These are phyloP conservation scores for Exophiala lecanii-corni DNA, from an alignment of 2,329 filamentous ascomycete genomes.

Conservation along the genomic window DNA sequence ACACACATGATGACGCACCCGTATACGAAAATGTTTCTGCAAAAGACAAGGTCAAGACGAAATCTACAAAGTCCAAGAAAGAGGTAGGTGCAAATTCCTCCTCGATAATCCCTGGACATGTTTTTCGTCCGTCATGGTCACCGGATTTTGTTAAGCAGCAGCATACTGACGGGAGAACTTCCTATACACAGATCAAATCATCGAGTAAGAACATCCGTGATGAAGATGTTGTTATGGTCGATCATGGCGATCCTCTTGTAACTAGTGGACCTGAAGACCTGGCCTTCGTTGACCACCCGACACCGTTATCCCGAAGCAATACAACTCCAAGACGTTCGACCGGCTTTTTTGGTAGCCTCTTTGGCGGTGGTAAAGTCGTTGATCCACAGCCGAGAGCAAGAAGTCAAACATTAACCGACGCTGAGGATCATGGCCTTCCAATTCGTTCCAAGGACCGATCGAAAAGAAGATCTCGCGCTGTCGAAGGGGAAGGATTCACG, in stretches of 20 bases:
- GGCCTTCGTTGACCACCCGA: slow-evolving; percentile 48
- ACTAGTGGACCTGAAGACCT: slow-evolving; percentile 48
- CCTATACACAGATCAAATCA: slow-evolving; percentile 28
- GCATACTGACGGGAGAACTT: slow-evolving; percentile 24
- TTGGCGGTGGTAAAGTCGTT: slow-evolving; percentile 53
- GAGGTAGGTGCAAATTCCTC: slow-evolving; percentile 31
- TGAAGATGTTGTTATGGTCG: slow-evolving; percentile 54
- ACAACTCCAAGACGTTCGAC: slow-evolving; percentile 58
- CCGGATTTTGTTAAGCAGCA: slow-evolving; percentile 18
- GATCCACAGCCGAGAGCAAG: slow-evolving; percentile 26
- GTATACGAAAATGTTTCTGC: slow-evolving; percentile 30
- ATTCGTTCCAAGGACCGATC: slow-evolving; percentile 33
- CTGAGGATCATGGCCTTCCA: slow-evolving; percentile 22
- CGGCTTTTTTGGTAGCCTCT: slow-evolving; percentile 57
- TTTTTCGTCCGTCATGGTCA: slow-evolving; percentile 21
- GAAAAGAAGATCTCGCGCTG: slow-evolving; percentile 41
- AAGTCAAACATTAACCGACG: slow-evolving; percentile 23
- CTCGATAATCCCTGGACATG: slow-evolving; percentile 8
- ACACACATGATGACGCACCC: slow-evolving; percentile 41
- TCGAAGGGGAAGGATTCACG: slow-evolving; percentile 44
- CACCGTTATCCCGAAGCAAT: slow-evolving; percentile 56
- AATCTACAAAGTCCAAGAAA: slow-evolving; percentile 34
- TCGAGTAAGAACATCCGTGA: slow-evolving; percentile 30
- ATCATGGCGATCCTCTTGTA: slow-evolving; percentile 44
- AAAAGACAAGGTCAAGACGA: slow-evolving; percentile 33